Evolutionary conservation across 2,329 filamentous ascomycete species (phyloP), one percentile per base, ranked within the genome.

Genomic region (Colletotrichum chlorophyti): DNA sequence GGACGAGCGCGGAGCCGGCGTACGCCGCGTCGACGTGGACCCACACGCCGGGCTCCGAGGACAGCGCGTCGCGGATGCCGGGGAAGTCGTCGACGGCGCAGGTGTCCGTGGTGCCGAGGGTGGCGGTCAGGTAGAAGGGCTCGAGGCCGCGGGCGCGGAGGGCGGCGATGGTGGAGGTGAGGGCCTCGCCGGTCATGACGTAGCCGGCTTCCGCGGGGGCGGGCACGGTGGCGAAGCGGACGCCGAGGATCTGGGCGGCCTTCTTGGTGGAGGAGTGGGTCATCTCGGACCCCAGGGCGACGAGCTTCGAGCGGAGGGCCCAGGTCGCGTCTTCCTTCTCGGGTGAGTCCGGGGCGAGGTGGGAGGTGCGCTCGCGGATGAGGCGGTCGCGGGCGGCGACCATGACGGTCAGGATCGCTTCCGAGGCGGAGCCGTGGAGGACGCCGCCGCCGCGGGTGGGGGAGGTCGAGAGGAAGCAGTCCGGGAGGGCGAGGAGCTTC

Each of bases 11-110:
- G 0, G 91, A 87, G 2, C 94, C 94, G 1, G 94, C 94, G 73
- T 96, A 97, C 1, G 94, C 94, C 10, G 91, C 94, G 74, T 98
- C 94, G 51, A 97, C 85, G 74, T 98, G 94, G 17, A 97, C 89
- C 93, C 94, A 97, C 50, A 97, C 78, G 63, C 85, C 80, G 50
- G 79, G 77, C 9, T 66, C 68, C 1, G 38, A 5, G 10, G 57
- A 31, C 6, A 86, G 72, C 5, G 75, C 73, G 48, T 73, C 70
- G 23, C 83, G 85, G 66, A 96, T 88, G 62, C 86, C 86, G 1
- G 76, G 80, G 66, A 97, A 90, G 68, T 93, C 88, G 74, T 98
- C 94, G 21, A 94, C 82, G 6, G 92, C 91, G 70, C 93, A 97
- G 1, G 93, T 93, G 60, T 90, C 88, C 2, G 94, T 98, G 1